phyloP scores from a whole-genome alignment of 2,329 filamentous ascomycete species.

The Aspergillus fumigatiaffinis region DNA sequence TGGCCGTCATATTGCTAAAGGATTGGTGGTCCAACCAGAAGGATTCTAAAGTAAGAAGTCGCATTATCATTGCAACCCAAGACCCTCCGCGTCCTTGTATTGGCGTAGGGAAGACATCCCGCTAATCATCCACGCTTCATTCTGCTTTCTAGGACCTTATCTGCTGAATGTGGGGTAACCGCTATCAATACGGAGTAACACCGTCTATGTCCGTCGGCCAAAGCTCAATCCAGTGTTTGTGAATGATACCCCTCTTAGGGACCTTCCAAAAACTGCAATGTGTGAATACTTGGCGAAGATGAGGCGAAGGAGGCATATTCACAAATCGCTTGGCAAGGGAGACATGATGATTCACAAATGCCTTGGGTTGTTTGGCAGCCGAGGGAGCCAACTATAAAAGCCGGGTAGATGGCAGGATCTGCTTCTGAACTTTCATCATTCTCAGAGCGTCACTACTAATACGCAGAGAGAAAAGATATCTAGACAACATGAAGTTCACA shows the following conservation, averaged over 20 bases:
- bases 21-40: neutral
- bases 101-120: neutral
- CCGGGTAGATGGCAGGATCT: neutral
- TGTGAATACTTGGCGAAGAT: neutral
- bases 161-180: neutral
- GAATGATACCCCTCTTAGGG: neutral
- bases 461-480: neutral
- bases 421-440: neutral
- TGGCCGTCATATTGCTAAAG: neutral
- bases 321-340: neutral
- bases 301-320: neutral
- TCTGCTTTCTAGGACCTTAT: neutral
- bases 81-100: neutral
- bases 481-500: constrained; percentile 10
- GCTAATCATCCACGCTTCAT: neutral
- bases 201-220: neutral
- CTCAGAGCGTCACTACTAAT: neutral
- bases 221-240: neutral
- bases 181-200: neutral
- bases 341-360: neutral
- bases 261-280: neutral
- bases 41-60: neutral
- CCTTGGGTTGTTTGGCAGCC: neutral
- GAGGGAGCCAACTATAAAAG: neutral
- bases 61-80: neutral